Conservation (phyloP, 768 basidiomycete genomes). For the Auriscalpium orientale region DNA sequence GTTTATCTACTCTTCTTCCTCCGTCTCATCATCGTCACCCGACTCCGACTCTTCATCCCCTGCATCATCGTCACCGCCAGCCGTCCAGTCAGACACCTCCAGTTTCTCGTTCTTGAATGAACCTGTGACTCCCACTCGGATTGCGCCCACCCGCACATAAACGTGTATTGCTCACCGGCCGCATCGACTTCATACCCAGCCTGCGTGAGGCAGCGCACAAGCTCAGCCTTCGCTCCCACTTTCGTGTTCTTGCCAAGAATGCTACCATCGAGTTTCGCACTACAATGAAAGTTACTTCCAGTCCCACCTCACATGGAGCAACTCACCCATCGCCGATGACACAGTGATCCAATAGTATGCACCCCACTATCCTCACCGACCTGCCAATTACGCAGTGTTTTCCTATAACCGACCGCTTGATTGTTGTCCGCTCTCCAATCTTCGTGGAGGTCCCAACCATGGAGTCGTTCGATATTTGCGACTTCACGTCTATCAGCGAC, state of each 20-base stretch:
- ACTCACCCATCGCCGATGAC: slow-evolving; percentile 79
- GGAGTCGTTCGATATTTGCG: slow-evolving; percentile 78
- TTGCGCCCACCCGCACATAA: too few species aligned
- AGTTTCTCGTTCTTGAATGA: slow-evolving; percentile 47
- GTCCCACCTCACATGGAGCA: background rate
- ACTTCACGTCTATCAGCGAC: slow-evolving; percentile 68
- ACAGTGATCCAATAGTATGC: slow-evolving; percentile 84
- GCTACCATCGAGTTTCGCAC: slow-evolving; percentile 70
- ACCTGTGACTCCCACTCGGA: slow-evolving; percentile 29
- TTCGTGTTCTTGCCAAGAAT: slow-evolving; percentile 70
- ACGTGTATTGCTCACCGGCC: slow-evolving; percentile 37
- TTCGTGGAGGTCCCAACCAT: slow-evolving; percentile 78
- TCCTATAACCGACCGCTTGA: slow-evolving; percentile 55
- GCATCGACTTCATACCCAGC: slow-evolving; percentile 67
- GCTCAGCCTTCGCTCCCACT: slow-evolving; percentile 61
- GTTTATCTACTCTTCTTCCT: slow-evolving; percentile 4
- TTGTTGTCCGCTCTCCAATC: slow-evolving; percentile 68
- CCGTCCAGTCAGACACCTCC: slow-evolving; percentile 50
- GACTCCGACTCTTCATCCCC: slow-evolving; percentile 4
- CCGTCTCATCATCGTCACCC: slow-evolving; percentile 18
- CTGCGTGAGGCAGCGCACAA: slow-evolving; percentile 64
- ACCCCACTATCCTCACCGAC: slow-evolving; percentile 76
- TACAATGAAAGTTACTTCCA: slow-evolving; percentile 21
- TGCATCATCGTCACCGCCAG: slow-evolving; percentile 22
- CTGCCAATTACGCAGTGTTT: slow-evolving; percentile 77